Evolutionary conservation across 352 stramenopile species (phyloP), one percentile per base, ranked within the genome.

Genomic region (Globisporangium acanthophoron): DNA sequence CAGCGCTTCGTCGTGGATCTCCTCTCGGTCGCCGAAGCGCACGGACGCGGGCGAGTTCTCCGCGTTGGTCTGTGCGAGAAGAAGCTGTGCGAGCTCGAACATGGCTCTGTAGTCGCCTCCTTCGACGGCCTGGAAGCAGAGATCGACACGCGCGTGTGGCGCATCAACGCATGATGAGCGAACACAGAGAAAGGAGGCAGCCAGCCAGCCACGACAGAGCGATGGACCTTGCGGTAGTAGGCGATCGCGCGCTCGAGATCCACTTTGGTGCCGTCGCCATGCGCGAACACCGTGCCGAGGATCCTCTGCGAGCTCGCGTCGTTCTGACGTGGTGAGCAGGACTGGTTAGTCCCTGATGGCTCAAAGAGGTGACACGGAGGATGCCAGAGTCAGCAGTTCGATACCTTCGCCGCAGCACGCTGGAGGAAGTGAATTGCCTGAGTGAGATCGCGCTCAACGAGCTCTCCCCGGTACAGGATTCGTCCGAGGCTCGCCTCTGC

Each of bases 341-440:
- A 40, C 13, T 1, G 3, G 37, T 43, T 15, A 43, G 37, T 43
- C 37, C 8, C 37, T 43, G 35, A 16, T 15, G 5, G 9, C 33
- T 37, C 33, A 6, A 37, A 37, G 33, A 37, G 33, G 2, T 2
- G 33, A 37, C 33, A 37, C 33, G 9, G 33, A 37, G 5, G 33
- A 37, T 0, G 9, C 2, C 33, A 11, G 6, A 37, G 11, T 1
- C 46, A 50, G 24, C 27, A 11, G 24, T 47, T 31, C 53, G 43
- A 8, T 29, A 80, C 75, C 70, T 85, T 85, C 6, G 59, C 56
- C 1, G 76, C 76, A 18, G 82, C 78, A 15, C 75, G 71, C 40
- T 89, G 80, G 35, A 90, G 65, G 47, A 81, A 90, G 54, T 92
- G 80, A 54, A 88, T 72, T 0, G 78, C 78, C 58, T 82, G 79